These are phyloP conservation scores for Tolypocladium ovalisporum DNA, from an alignment of 2,329 filamentous ascomycete genomes.

Conservation along the genomic window DNA sequence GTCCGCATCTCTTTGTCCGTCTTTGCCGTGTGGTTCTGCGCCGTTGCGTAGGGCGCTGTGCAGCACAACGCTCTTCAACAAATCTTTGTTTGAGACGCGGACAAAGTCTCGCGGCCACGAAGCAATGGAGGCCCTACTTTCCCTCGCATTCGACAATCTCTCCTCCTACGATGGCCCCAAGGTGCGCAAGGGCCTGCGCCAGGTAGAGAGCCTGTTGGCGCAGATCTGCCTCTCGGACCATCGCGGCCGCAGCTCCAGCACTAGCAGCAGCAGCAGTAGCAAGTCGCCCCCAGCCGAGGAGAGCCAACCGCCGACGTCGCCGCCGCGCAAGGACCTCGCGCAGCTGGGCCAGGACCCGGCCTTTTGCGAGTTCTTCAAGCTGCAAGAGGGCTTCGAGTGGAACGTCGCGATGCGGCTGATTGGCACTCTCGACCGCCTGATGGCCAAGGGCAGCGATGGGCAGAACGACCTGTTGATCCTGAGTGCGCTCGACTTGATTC, in stretches of 20 bases:
- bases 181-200: slow-evolving; percentile 84
- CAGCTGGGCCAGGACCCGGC: slow-evolving; percentile 74
- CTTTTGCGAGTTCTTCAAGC: slow-evolving; percentile 89
- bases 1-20: background rate
- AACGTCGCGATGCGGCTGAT: slow-evolving; percentile 85
- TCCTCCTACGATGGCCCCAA: slow-evolving; percentile 84
- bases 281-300: slow-evolving; percentile 9
- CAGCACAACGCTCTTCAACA: background rate
- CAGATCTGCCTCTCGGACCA: slow-evolving; percentile 72
- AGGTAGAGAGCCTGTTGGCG: slow-evolving; percentile 86
- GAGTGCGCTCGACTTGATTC: slow-evolving; percentile 76
- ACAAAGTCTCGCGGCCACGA: background rate
- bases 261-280: slow-evolving; percentile 10
- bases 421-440: slow-evolving; percentile 71
- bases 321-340: slow-evolving; percentile 49
- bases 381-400: slow-evolving; percentile 97
- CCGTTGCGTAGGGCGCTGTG: background rate
- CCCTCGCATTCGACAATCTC: slow-evolving; percentile 90
- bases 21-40: background rate
- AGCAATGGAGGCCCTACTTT: slow-evolving; percentile 79
- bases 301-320: slow-evolving; percentile 23
- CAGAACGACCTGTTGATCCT: slow-evolving; percentile 84
- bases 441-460: slow-evolving; percentile 72
- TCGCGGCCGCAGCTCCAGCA: slow-evolving; percentile 1
- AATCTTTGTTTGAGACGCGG: background rate